phyloP scores from a whole-genome alignment of 805 yeast genomes.

The Candida germanica region DNA sequence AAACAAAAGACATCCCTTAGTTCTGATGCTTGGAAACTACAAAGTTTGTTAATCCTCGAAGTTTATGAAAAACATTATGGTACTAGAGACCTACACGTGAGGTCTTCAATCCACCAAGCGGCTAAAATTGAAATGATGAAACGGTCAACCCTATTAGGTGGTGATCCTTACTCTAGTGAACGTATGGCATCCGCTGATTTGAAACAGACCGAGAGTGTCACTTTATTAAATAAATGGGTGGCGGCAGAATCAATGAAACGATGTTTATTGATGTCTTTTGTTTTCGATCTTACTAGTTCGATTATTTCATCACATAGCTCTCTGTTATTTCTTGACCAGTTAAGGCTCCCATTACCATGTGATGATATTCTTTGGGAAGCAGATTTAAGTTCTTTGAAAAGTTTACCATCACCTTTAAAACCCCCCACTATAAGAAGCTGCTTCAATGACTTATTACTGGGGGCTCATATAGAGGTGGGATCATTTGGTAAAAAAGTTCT shows the following conservation, averaged over 20 bases:
- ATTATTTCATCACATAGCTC: constrained; percentile 7
- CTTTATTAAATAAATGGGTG: constrained; percentile 7
- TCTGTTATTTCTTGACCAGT: constrained; percentile 6
- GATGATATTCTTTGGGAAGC: constrained; percentile 10
- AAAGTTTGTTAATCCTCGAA: constrained; percentile 6
- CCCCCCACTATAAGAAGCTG: constrained; percentile 5
- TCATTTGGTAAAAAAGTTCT: constrained; percentile 9
- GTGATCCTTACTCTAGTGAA: constrained; percentile 5
- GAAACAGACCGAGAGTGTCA: constrained; percentile 3
- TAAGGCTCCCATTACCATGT: constrained; percentile 10
- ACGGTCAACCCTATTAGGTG: constrained; percentile 4
- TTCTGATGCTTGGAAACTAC: constrained; percentile 6
- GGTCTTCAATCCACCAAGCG: constrained; percentile 6
- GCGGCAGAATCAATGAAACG: constrained; percentile 11
- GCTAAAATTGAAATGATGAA: constrained; percentile 8
- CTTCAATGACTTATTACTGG: constrained; percentile 4
- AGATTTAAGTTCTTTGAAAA: constrained; percentile 2
- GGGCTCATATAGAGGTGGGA: constrained; percentile 3
- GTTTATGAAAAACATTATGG: constrained; percentile 6
- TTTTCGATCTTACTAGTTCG: constrained; percentile 6
- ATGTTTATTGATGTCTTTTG: constrained; percentile 6
- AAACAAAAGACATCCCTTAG: not conserved
- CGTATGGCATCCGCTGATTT: not conserved
- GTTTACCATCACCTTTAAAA: constrained; percentile 2
- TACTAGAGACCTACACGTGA: constrained; percentile 2